Conservation (phyloP, 805 yeast species). For the Priceomyces carsonii region DNA sequence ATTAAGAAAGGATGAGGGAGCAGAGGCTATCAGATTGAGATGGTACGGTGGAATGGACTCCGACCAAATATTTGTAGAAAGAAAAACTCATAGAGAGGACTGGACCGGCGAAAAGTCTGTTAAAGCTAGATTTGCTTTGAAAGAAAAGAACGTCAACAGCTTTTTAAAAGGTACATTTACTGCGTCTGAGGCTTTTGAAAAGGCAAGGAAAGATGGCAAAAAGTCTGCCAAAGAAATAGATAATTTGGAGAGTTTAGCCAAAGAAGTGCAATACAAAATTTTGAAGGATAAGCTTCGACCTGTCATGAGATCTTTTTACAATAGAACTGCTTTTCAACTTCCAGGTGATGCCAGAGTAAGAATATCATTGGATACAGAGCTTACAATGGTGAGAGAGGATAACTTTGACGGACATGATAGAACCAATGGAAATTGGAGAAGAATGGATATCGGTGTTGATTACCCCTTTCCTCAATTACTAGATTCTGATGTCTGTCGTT, state of each 20-base stretch:
- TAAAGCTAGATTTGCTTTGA: conserved; percentile 91
- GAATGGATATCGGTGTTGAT: conserved; percentile 97
- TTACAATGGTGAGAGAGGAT: conserved; percentile 97
- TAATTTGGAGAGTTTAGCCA: conserved; percentile 85
- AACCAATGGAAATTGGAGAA: conserved; percentile 93
- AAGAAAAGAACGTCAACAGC: conserved; percentile 86
- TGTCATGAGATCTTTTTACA: conserved; percentile 92
- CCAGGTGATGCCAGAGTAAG: conserved; percentile 99
- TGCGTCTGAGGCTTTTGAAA: conserved; percentile 86
- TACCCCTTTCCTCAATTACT: conserved; percentile 89
- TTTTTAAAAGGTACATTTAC: conserved; percentile 84
- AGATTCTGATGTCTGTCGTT: conserved; percentile 83
- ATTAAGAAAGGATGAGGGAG: conserved; percentile 95
- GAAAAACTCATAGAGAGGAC: conserved; percentile 98
- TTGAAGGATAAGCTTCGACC: conserved; percentile 86
- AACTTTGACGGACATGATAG: conserved; percentile 91
- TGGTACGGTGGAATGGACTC: conserved; percentile 99
- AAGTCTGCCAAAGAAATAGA: conserved; percentile 87
- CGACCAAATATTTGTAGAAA: conserved; percentile 90
- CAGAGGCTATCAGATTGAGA: conserved; percentile 95
- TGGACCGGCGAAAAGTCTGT: conserved; percentile 99
- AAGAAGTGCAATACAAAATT: conserved; percentile 89
- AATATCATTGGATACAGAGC: conserved; percentile 94
- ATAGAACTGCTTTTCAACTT: conserved; percentile 97
- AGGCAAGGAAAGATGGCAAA: conserved; percentile 90